A percentile compares a stretch with the other conserved stretches of the same genome.
Evolutionary conservation across 2,329 filamentous ascomycete species (phyloP).

Genomic region (Aspergillus puulaauensis): DNA sequence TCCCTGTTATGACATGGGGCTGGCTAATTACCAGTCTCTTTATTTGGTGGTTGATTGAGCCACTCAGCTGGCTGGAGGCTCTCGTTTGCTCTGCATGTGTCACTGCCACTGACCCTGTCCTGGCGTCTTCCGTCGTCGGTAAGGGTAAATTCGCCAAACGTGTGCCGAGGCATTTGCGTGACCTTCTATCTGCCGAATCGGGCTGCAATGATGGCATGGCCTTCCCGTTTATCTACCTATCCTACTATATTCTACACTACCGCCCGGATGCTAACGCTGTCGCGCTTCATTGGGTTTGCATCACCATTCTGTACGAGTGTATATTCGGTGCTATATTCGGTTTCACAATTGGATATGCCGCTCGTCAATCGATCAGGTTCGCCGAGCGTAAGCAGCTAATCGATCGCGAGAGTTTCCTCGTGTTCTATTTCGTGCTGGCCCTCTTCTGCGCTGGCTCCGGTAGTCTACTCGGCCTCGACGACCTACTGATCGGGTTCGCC

Average conservation of each 20-base stretch:
- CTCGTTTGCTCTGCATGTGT: constrained; percentile 88
- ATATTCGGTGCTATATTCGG: constrained; percentile 88
- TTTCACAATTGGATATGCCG: constrained; percentile 82
- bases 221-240: constrained; percentile 94
- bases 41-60: constrained; percentile 83
- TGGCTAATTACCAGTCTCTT: constrained; percentile 82
- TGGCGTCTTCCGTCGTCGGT: constrained; percentile 95
- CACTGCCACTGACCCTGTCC: constrained; percentile 92
- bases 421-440: constrained; percentile 97
- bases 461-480: constrained; percentile 86
- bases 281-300: constrained; percentile 81
- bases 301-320: constrained; percentile 92
- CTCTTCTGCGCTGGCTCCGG: constrained; percentile 95
- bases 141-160: constrained; percentile 99
- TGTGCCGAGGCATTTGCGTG: constrained; percentile 94
- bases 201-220: constrained; percentile 99
- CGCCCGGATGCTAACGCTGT: constrained; percentile 67
- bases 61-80: constrained; percentile 84
- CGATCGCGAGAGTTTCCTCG: constrained; percentile 93
- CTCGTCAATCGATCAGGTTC: constrained; percentile 83
- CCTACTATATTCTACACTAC: constrained; percentile 85
- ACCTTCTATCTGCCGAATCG: constrained; percentile 91
- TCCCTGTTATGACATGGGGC: constrained; percentile 96
- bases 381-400: constrained; percentile 84
- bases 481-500: constrained; percentile 90